Percentiles rank a stretch among this genome's conserved stretches.
These are phyloP conservation scores for Moniliophthora roreri DNA, from an alignment of 1,284 basidiomycete genomes.

Conservation along the genomic window DNA sequence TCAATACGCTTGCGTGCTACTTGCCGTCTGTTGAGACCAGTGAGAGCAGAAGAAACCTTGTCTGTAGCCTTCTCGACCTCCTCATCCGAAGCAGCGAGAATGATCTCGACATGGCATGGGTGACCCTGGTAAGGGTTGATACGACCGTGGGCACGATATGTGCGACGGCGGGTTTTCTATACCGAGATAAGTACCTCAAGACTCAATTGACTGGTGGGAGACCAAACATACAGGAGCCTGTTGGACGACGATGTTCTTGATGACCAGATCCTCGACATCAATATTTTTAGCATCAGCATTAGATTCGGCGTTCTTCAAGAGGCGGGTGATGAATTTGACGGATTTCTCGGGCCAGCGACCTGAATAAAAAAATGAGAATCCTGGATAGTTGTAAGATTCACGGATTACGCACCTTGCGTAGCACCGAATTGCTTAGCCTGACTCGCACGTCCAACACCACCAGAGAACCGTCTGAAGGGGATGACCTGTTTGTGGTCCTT, in stretches of 20 bases:
- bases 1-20: slow-evolving; percentile 82
- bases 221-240: slow-evolving; percentile 84
- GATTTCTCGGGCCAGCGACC: slow-evolving; percentile 99
- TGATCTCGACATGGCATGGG: slow-evolving; percentile 95
- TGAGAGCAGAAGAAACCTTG: slow-evolving; percentile 56
- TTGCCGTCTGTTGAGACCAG: slow-evolving; percentile 78
- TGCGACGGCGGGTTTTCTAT: slow-evolving; percentile 98
- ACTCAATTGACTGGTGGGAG: neutral
- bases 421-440: slow-evolving; percentile 98
- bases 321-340: slow-evolving; percentile 90
- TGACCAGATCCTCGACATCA: slow-evolving; percentile 87
- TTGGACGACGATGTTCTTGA: slow-evolving; percentile 98
- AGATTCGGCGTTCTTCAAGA: slow-evolving; percentile 98
- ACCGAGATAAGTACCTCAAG: slow-evolving; percentile 6
- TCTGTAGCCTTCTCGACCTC: slow-evolving; percentile 92
- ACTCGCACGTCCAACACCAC: slow-evolving; percentile 95
- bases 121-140: slow-evolving; percentile 91
- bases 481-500: slow-evolving; percentile 97
- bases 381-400: slow-evolving; percentile 6
- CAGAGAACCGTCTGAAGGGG: slow-evolving; percentile 96
- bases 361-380: slow-evolving; percentile 32
- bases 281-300: slow-evolving; percentile 99
- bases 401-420: slow-evolving; percentile 77
- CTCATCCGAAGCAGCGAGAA: slow-evolving; percentile 75
- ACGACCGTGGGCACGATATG: slow-evolving; percentile 98